Conservation (phyloP, 805 yeast genomes). For the Wickerhamiella cacticola region DNA sequence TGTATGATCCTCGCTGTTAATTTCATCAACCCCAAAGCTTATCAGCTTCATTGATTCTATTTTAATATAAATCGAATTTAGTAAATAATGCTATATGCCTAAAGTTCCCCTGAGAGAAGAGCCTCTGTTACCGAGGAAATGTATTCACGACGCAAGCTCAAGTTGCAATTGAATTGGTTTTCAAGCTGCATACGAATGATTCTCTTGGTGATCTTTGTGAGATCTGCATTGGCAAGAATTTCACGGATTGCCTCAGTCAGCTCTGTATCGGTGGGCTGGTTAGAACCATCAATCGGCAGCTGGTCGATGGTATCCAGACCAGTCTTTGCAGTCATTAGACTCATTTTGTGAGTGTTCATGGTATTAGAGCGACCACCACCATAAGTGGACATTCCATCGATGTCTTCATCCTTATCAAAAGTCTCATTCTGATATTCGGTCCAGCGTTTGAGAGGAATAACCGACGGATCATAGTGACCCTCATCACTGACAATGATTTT, state of each 20-base stretch:
- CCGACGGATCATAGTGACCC: constrained; percentile 42
- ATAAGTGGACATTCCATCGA: constrained; percentile 11
- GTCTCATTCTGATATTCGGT: constrained; percentile 45
- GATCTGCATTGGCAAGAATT: constrained; percentile 30
- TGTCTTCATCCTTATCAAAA: constrained; percentile 25
- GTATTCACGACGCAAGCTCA: constrained; percentile 29
- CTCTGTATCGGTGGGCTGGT: constrained; percentile 29
- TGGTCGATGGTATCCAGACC: constrained; percentile 3
- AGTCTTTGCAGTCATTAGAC: constrained; percentile 16
- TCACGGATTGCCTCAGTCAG: constrained; percentile 30
- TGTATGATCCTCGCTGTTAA: too few relatives aligned
- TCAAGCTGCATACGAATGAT: constrained; percentile 30
- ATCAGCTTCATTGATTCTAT: too few relatives aligned
- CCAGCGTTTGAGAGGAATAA: constrained; percentile 46
- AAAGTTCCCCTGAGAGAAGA: constrained; percentile 31
- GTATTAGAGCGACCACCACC: constrained; percentile 1
- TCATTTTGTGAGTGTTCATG: constrained; percentile 19
- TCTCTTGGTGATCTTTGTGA: constrained; percentile 32
- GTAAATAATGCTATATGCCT: constrained; percentile 6
- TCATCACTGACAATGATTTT: constrained; percentile 37
- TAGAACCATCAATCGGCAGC: constrained; percentile 2
- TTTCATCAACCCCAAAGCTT: too few relatives aligned
- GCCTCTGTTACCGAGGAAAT: constrained; percentile 33
- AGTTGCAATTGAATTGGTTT: constrained; percentile 27
- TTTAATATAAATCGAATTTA: neutral